Conservation (phyloP, 129 eudicot species). For the Gnaphalium uliginosum region DNA sequence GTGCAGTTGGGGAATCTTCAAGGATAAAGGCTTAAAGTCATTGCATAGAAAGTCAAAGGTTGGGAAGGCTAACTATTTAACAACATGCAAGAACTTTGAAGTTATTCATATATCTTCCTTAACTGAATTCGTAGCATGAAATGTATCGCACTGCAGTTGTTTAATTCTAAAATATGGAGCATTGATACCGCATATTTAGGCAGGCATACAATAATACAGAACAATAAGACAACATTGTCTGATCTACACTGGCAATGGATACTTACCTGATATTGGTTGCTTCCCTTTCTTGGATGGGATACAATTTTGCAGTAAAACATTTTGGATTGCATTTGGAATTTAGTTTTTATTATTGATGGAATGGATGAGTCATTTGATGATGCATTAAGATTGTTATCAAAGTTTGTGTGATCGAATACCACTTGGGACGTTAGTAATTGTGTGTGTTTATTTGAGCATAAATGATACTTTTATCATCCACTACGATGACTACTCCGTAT, state of each 20-base stretch:
- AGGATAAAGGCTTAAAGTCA: constrained; percentile 38
- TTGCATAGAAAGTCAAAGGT: background rate
- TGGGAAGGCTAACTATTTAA: constrained; percentile 14
- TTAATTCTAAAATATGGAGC: constrained; percentile 9
- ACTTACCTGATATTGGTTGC: constrained; percentile 13
- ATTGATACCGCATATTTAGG: constrained; percentile 11
- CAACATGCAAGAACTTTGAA: background rate
- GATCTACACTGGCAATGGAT: constrained; percentile 15
- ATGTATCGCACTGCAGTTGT: background rate
- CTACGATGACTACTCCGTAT: too few species aligned
- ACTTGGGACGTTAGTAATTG: too few species aligned
- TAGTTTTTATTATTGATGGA: background rate
- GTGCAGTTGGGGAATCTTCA: constrained; percentile 46
- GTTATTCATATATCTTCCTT: background rate
- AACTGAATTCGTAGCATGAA: background rate
- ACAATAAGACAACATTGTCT: constrained; percentile 15
- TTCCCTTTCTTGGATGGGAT: constrained; percentile 16
- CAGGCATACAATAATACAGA: constrained; percentile 24
- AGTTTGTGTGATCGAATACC: too few species aligned
- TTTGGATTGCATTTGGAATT: constrained; percentile 13
- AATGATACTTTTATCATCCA: too few species aligned
- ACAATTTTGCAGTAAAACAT: constrained; percentile 19
- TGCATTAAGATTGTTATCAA: too few species aligned
- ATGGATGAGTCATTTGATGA: background rate
- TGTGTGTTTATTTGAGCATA: too few species aligned